These are phyloP conservation scores for Talaromyces funiculosus DNA, from an alignment of 2,329 filamentous ascomycete genomes.

Conservation along the genomic window DNA sequence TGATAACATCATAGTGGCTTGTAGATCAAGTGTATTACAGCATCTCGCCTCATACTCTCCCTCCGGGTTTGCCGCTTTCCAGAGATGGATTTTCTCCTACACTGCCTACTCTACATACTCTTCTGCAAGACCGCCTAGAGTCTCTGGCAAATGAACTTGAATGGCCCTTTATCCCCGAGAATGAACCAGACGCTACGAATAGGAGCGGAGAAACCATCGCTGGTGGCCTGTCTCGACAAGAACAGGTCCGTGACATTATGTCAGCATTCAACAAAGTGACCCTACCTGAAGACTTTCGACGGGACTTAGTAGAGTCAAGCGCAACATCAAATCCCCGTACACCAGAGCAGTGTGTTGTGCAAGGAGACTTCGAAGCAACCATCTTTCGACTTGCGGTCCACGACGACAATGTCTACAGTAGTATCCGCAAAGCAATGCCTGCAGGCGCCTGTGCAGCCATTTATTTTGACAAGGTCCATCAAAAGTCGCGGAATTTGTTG, in stretches of 20 bases:
- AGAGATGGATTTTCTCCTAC: conserved; percentile 28
- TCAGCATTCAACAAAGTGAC: conserved; percentile 38
- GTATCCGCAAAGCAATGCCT: conserved; percentile 40
- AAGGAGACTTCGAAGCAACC: conserved; percentile 41
- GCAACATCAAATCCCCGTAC: conserved; percentile 24
- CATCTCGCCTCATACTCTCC: conserved; percentile 25
- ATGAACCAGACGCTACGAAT: background rate
- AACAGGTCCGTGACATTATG: conserved; percentile 41
- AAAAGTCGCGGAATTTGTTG: conserved; percentile 30
- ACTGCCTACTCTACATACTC: conserved; percentile 27
- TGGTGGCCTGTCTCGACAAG: conserved; percentile 29
- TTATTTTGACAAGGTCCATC: conserved; percentile 41
- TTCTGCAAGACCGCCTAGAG: conserved; percentile 29
- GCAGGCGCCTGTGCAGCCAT: conserved; percentile 37
- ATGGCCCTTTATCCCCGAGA: conserved; percentile 30
- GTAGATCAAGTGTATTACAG: conserved; percentile 36
- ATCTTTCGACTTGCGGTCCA: conserved; percentile 42
- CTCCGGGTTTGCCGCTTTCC: conserved; percentile 26
- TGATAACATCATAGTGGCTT: conserved; percentile 31
- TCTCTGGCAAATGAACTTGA: conserved; percentile 27
- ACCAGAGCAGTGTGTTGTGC: conserved; percentile 40
- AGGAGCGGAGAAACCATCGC: background rate
- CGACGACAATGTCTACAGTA: conserved; percentile 38
- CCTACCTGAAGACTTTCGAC: conserved; percentile 39
- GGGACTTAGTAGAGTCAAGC: conserved; percentile 34